Percentiles rank a stretch among this genome's conserved stretches.
Conservation (phyloP, 2,329 filamentous ascomycete genomes). For the Bipolaris zeicola region DNA sequence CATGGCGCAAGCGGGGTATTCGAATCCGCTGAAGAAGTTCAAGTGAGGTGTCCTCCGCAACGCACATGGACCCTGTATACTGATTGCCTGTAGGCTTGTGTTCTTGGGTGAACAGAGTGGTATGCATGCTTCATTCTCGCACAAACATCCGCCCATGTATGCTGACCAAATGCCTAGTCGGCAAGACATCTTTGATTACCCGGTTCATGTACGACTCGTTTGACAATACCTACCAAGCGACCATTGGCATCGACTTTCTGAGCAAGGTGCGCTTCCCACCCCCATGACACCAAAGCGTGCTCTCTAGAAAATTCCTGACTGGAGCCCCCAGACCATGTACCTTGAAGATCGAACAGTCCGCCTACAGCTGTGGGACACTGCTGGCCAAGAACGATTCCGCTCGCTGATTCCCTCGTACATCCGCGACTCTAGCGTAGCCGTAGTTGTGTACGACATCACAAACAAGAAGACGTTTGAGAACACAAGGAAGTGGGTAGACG, state of each 20-base stretch:
- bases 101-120: constrained; percentile 98
- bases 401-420: constrained; percentile 98
- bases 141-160: not conserved
- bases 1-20: constrained; percentile 86
- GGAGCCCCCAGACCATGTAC: constrained; percentile 84
- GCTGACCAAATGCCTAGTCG: constrained; percentile 65
- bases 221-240: constrained; percentile 99
- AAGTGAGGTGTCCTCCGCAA: constrained; percentile 65
- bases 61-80: constrained; percentile 21
- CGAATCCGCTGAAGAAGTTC: constrained; percentile 99
- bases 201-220: constrained; percentile 99
- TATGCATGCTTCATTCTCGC: constrained; percentile 58
- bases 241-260: constrained; percentile 98
- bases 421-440: constrained; percentile 94
- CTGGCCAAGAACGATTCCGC: constrained; percentile 95
- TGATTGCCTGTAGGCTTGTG: constrained; percentile 70
- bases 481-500: constrained; percentile 99
- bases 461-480: constrained; percentile 98
- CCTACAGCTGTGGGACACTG: constrained; percentile 97
- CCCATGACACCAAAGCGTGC: not conserved
- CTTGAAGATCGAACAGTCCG: constrained; percentile 97
- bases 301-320: constrained; percentile 11
- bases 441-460: constrained; percentile 98
- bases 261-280: constrained; percentile 73
- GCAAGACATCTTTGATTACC: constrained; percentile 98